phyloP scores from a whole-genome alignment of 2,329 filamentous ascomycete genomes.

The Epicoccum sorghinum region DNA sequence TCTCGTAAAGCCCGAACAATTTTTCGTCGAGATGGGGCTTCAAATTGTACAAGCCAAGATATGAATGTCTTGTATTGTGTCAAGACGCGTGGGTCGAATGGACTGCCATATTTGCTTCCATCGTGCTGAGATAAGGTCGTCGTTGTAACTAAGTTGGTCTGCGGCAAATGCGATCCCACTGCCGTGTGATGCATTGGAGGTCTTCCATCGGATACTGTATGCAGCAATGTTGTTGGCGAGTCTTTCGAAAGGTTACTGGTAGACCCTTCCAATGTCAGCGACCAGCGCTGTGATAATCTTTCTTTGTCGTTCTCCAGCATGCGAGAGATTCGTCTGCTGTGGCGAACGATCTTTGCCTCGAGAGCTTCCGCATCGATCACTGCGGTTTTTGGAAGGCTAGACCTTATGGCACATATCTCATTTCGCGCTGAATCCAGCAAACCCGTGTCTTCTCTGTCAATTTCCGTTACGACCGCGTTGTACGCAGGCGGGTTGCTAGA shows the following conservation, averaged over 20 bases:
- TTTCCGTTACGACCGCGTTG: neutral
- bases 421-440: neutral
- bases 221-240: neutral
- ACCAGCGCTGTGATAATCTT: slow-evolving; percentile 8
- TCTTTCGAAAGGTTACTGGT: too few relatives aligned
- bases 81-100: neutral
- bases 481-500: neutral
- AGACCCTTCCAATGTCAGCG: neutral
- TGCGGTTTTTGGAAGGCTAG: neutral
- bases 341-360: neutral
- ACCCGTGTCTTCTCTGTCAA: neutral
- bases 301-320: slow-evolving; percentile 8
- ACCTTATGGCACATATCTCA: neutral
- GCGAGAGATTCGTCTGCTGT: neutral
- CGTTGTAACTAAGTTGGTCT: neutral
- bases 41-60: neutral
- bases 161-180: neutral
- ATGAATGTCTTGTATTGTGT: neutral
- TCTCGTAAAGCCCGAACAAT: neutral
- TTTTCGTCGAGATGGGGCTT: neutral
- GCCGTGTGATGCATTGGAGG: neutral
- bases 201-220: neutral
- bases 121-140: neutral
- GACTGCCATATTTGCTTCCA: neutral
- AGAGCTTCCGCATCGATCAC: neutral